These are phyloP conservation scores for Plasmodium vivax DNA, from an alignment of 169 alveolate species.

Conservation along the genomic window DNA sequence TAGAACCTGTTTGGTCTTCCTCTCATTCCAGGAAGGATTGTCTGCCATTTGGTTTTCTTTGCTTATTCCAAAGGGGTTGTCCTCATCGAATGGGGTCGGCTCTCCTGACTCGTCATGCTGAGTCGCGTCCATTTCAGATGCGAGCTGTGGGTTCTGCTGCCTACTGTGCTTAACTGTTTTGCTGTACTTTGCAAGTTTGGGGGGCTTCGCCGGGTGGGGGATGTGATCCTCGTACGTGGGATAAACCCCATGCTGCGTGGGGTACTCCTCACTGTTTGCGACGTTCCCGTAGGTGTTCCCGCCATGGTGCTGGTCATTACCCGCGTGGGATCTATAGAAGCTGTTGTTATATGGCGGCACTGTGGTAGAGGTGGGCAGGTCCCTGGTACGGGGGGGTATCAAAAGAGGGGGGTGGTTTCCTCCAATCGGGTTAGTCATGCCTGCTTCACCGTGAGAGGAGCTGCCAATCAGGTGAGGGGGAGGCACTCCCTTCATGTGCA, in stretches of 20 bases:
- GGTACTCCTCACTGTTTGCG: not conserved
- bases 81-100: slow-evolving; percentile 13
- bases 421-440: not conserved
- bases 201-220: not conserved
- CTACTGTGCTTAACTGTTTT: not conserved
- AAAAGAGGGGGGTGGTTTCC: not conserved
- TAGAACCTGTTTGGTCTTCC: slow-evolving; percentile 22
- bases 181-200: not conserved
- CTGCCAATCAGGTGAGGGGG: not conserved
- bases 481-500: slow-evolving; percentile 2
- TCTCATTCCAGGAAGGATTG: slow-evolving; percentile 26
- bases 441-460: not conserved
- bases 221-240: not conserved
- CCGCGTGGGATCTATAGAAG: not conserved
- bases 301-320: not conserved
- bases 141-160: not conserved
- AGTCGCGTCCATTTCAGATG: not conserved
- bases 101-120: not conserved
- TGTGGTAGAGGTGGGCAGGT: not conserved
- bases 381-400: not conserved
- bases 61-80: slow-evolving; percentile 28
- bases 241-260: not conserved
- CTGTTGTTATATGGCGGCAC: not conserved
- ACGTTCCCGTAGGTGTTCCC: not conserved
- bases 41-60: slow-evolving; percentile 17